phyloP scores from a whole-genome alignment of 2,329 filamentous ascomycete genomes.

The Alternaria metachromatica region DNA sequence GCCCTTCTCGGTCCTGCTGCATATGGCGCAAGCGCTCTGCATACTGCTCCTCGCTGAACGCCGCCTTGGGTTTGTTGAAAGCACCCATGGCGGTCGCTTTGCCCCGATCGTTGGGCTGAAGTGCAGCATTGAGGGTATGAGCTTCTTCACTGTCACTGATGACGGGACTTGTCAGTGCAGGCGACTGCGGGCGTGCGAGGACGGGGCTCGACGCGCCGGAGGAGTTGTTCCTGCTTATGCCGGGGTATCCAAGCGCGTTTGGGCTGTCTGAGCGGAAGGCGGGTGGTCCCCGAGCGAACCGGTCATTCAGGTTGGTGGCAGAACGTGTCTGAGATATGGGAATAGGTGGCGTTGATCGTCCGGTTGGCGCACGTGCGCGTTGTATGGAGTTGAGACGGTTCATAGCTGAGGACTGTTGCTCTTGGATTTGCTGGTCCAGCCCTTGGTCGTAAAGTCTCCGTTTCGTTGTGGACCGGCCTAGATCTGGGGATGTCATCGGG shows the following conservation, averaged over 20 bases:
- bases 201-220: conserved; percentile 51
- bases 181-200: conserved; percentile 51
- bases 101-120: conserved; percentile 77
- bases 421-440: conserved; percentile 78
- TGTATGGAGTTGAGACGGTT: conserved; percentile 81
- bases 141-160: conserved; percentile 76
- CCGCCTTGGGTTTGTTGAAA: conserved; percentile 74
- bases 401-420: conserved; percentile 78
- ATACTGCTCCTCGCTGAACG: conserved; percentile 86
- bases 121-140: conserved; percentile 63
- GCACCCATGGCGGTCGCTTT: conserved; percentile 79
- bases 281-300: conserved; percentile 50
- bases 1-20: conserved; percentile 74
- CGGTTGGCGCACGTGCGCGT: conserved; percentile 59
- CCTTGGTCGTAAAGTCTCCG: conserved; percentile 84
- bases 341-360: conserved; percentile 60
- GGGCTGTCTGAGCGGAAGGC: conserved; percentile 55
- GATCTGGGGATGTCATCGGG: conserved; percentile 42
- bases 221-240: conserved; percentile 43
- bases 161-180: conserved; percentile 69
- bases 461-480: conserved; percentile 73
- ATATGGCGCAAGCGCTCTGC: conserved; percentile 82
- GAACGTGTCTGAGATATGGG: conserved; percentile 53
- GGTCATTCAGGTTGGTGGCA: conserved; percentile 56
- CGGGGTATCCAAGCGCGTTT: conserved; percentile 50